Base-by-base conservation (phyloP, 73 alveolate species). In the Durusdinium trenchii region DNA sequence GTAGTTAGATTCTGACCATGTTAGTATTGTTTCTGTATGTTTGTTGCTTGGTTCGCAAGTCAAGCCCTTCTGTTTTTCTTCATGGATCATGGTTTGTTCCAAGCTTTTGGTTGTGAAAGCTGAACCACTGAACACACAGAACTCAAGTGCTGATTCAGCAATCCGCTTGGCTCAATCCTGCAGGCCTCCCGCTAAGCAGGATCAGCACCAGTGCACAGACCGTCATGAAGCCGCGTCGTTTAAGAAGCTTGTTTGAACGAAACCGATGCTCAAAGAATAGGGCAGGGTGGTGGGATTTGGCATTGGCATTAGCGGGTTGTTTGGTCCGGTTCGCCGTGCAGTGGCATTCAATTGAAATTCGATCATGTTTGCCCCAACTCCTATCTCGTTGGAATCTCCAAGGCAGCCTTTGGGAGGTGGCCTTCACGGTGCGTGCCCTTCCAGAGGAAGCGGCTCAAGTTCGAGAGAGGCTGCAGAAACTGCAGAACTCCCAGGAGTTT, bases 331-430 rank as follows among this genome's bases (percentile, higher is more conserved):
- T n/a, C n/a, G n/a, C n/a, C n/a, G n/a, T n/a, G n/a, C n/a, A n/a
- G n/a, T n/a, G n/a, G n/a, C n/a, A n/a, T n/a, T n/a, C n/a, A n/a
- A n/a, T n/a, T n/a, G n/a, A n/a, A n/a, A n/a, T n/a, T n/a, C n/a
- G n/a, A n/a, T n/a, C n/a, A n/a, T n/a, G n/a, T n/a, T n/a, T n/a
- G n/a, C n/a, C n/a, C n/a, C n/a, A n/a, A n/a, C n/a, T n/a, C n/a
- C n/a, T n/a, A n/a, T n/a, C n/a, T n/a, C n/a, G 16, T 30, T 18
- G 10, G 36, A 18, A 64, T 32, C 9, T 46, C 69, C 47, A n/a
- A 82, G 92, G 92, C 48, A 71, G 92, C 32, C 12, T 82, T 52
- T 84, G 94, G 94, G n/a, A 75, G 73, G 52, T 51, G 32, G 51
- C 4, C 52, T 84, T 84, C 38, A 38, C 35, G 48, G 51, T 84